Evolutionary conservation across 73 alveolate species (phyloP).

Genomic region (Symbiodinium pilosum): DNA sequence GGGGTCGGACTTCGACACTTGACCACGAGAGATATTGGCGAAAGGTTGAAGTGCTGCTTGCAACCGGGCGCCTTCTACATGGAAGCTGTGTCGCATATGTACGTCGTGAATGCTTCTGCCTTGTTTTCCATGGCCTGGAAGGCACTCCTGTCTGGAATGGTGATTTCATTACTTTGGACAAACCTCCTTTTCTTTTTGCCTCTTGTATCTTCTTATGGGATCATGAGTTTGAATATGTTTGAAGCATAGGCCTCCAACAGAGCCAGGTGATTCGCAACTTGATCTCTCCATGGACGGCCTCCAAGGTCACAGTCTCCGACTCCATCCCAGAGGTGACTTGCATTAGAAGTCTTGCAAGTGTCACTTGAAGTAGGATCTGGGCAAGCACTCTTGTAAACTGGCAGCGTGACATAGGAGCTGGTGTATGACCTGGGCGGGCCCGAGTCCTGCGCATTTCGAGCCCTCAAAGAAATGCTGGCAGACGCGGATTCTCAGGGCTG

Average conservation of each 20-base stretch:
- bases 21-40: constrained; percentile 44
- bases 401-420: constrained; percentile 9
- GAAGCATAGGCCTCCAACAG: too few species aligned
- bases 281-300: constrained; percentile 77
- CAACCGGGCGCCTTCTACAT: constrained; percentile 53
- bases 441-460: constrained; percentile 18
- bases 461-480: constrained; percentile 54
- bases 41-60: constrained; percentile 40
- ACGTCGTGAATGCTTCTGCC: constrained; percentile 54
- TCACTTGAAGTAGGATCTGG: too few species aligned
- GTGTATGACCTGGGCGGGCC: constrained; percentile 70
- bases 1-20: constrained; percentile 58
- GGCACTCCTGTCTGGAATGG: too few species aligned
- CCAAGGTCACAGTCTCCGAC: constrained; percentile 66
- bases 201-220: background rate
- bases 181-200: background rate
- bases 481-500: too few species aligned
- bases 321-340: constrained; percentile 51
- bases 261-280: constrained; percentile 52
- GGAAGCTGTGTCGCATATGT: constrained; percentile 89
- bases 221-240: too few species aligned
- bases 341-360: background rate
- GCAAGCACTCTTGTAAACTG: background rate
- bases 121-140: constrained; percentile 92
- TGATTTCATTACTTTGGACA: background rate